phyloP scores from a whole-genome alignment of 1,284 basidiomycete species.

The Marasmius oreades region DNA sequence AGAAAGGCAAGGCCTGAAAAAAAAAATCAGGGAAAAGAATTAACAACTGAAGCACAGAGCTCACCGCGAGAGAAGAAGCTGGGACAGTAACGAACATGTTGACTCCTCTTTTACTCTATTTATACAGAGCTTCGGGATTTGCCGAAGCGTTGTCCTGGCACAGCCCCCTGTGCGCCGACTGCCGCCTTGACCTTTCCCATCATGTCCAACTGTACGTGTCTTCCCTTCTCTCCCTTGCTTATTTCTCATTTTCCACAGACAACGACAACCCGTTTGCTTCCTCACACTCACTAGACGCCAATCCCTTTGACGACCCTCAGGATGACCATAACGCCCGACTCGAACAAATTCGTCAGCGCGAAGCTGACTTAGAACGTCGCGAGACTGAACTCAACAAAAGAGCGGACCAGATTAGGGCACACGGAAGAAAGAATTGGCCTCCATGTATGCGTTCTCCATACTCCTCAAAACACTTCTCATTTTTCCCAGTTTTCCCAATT shows the following conservation, averaged over 20 bases:
- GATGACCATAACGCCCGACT: conserved; percentile 39
- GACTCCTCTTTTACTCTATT: conserved; percentile 1
- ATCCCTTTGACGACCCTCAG: conserved; percentile 79
- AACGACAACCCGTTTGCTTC: conserved; percentile 79
- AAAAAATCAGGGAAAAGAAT: background rate
- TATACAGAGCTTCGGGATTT: background rate
- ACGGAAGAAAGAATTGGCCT: conserved; percentile 90
- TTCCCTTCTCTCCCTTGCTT: background rate
- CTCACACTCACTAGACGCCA: conserved; percentile 76
- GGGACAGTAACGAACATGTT: conserved; percentile 15
- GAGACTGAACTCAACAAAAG: conserved; percentile 68
- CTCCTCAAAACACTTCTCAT: conserved; percentile 13
- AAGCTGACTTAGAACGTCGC: conserved; percentile 76
- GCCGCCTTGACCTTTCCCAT: background rate
- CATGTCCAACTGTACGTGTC: conserved; percentile 1
- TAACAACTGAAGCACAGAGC: conserved; percentile 5
- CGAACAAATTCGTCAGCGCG: conserved; percentile 68
- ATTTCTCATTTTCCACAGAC: conserved; percentile 26
- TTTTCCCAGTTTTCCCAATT: conserved; percentile 77
- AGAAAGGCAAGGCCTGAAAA: conserved; percentile 13
- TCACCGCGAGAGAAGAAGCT: conserved; percentile 19
- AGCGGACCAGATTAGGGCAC: conserved; percentile 70
- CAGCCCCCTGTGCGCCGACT: background rate
- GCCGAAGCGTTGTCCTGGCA: background rate
- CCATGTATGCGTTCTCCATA: conserved; percentile 52